A percentile compares a stretch with the other conserved stretches of the same genome.
phyloP scores from a whole-genome alignment of 352 stramenopile genomes.

The Phytophthora foliorum region DNA sequence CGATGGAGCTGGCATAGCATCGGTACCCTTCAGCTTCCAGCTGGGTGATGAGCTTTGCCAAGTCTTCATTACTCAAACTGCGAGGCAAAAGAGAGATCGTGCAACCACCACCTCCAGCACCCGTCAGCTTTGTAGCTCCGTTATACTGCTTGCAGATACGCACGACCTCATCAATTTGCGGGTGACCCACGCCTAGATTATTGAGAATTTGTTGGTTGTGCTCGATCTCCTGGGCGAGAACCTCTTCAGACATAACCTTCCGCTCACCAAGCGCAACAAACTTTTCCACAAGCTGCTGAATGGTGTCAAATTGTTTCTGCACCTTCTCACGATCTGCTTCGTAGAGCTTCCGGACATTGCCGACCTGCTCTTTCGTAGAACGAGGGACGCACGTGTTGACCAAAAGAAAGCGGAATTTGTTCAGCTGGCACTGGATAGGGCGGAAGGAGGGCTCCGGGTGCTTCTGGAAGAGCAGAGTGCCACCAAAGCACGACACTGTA shows the following conservation, averaged over 20 bases:
- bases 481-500: constrained; percentile 90
- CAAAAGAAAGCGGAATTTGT: constrained; percentile 87
- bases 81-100: constrained; percentile 84
- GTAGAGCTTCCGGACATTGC: constrained; percentile 72
- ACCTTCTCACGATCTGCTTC: constrained; percentile 56
- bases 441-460: constrained; percentile 53
- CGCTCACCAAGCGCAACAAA: constrained; percentile 62
- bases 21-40: constrained; percentile 61
- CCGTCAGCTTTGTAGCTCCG: constrained; percentile 92
- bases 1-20: constrained; percentile 69
- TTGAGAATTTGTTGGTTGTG: constrained; percentile 86
- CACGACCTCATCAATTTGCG: constrained; percentile 84
- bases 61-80: constrained; percentile 45
- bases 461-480: constrained; percentile 86
- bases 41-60: constrained; percentile 56
- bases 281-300: constrained; percentile 75
- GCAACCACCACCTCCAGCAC: constrained; percentile 90
- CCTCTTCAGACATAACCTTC: constrained; percentile 49
- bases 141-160: constrained; percentile 58
- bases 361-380: constrained; percentile 89
- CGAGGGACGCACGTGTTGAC: constrained; percentile 93
- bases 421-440: constrained; percentile 58
- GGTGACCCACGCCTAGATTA: constrained; percentile 85
- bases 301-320: constrained; percentile 76
- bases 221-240: constrained; percentile 60